Conservation (phyloP, 139 green algal species). For the Closterium sp. region DNA sequence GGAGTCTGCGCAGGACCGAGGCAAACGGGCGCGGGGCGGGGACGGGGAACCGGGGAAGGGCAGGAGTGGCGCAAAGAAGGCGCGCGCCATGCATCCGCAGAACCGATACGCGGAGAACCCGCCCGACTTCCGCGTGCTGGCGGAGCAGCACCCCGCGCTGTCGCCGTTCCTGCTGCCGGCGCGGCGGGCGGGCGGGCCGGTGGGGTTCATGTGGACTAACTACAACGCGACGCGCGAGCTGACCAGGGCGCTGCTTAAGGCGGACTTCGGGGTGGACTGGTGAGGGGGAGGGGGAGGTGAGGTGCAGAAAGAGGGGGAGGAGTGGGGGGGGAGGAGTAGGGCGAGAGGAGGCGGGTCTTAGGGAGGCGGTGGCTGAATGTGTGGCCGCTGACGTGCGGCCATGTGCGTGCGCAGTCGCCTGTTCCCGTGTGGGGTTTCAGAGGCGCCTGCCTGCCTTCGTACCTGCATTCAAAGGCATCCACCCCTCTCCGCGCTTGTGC, state of each 20-base stretch:
- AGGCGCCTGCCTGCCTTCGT: too few relatives aligned
- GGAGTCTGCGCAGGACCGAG: neutral
- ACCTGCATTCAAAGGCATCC: too few relatives aligned
- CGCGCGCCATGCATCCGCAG: slow-evolving; percentile 17
- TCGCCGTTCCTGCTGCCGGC: slow-evolving; percentile 7
- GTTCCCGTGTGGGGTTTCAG: too few relatives aligned
- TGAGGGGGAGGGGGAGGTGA: neutral
- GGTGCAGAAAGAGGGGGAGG: neutral
- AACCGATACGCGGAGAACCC: slow-evolving; percentile 62
- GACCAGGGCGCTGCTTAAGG: slow-evolving; percentile 67
- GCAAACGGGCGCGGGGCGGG: neutral
- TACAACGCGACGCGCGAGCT: slow-evolving; percentile 74
- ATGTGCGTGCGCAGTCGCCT: too few relatives aligned
- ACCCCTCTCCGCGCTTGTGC: too few relatives aligned
- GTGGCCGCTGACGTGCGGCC: too few relatives aligned
- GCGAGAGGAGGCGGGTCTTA: too few relatives aligned
- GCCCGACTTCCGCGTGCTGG: slow-evolving; percentile 76
- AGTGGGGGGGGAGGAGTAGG: neutral
- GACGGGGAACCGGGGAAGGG: neutral
- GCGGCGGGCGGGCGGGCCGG: slow-evolving; percentile 22
- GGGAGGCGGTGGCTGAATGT: too few relatives aligned
- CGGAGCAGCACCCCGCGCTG: slow-evolving; percentile 54
- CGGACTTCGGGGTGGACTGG: slow-evolving; percentile 71
- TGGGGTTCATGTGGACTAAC: slow-evolving; percentile 65
- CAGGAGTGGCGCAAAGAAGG: neutral